Conservation (phyloP, 176 grass and related monocot species). For the Microstegium vimineum region DNA sequence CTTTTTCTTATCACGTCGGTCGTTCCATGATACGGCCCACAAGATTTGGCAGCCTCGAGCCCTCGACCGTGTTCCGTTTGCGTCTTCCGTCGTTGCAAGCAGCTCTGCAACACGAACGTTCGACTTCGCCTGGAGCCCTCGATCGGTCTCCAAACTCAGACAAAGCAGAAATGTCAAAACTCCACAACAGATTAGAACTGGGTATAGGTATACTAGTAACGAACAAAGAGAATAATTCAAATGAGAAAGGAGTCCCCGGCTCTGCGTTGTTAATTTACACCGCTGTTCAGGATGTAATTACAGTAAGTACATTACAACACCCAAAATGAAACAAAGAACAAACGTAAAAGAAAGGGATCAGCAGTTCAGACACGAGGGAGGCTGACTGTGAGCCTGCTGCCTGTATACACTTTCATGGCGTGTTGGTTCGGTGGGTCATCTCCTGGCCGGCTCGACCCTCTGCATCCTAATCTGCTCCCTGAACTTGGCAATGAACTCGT, state of each 20-base stretch:
- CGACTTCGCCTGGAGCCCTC: too few relatives aligned
- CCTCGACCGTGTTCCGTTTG: too few relatives aligned
- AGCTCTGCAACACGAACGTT: too few relatives aligned
- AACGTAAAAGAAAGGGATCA: background rate
- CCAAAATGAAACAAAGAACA: background rate
- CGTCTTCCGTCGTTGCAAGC: too few relatives aligned
- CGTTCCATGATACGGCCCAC: too few relatives aligned
- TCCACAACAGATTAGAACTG: background rate
- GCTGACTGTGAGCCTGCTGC: background rate
- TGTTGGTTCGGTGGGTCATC: background rate
- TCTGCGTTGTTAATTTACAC: background rate
- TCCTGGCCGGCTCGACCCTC: constrained; percentile 33
- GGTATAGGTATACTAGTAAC: background rate
- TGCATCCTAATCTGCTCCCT: constrained; percentile 91
- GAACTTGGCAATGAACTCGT: constrained; percentile 96
- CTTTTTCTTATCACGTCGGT: too few relatives aligned
- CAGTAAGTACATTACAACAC: background rate
- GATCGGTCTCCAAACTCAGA: background rate
- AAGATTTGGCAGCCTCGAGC: too few relatives aligned
- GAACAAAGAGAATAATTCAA: background rate
- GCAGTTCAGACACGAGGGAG: background rate
- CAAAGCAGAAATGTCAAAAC: background rate
- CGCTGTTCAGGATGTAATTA: background rate
- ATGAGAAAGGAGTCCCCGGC: background rate
- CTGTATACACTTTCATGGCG: background rate